Percentiles rank a stretch among this genome's conserved stretches.
phyloP scores from a whole-genome alignment of 495 filamentous ascomycete genomes.

The Xylaria castorea region DNA sequence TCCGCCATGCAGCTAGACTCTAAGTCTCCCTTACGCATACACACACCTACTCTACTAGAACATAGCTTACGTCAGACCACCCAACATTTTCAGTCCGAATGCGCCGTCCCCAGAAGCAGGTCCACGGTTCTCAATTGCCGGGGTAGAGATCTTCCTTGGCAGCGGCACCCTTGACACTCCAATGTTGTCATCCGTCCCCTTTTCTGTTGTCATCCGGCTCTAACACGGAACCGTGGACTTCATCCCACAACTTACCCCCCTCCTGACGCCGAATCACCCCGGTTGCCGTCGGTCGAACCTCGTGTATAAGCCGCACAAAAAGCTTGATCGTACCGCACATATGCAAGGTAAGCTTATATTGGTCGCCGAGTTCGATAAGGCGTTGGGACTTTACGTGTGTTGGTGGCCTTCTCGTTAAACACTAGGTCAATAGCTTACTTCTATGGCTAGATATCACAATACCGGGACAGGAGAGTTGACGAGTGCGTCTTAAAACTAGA shows the following conservation, averaged over 20 bases:
- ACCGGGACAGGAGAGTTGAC: neutral
- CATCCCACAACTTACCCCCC: neutral
- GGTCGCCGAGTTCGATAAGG: neutral
- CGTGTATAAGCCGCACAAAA: neutral
- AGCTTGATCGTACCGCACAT: slow-evolving; percentile 1
- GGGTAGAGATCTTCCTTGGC: neutral
- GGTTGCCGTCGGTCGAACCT: neutral
- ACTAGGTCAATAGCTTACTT: neutral
- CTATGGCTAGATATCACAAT: neutral
- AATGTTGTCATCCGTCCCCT: slow-evolving; percentile 11
- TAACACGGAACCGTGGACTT: neutral
- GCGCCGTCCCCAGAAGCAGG: neutral
- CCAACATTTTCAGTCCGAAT: neutral
- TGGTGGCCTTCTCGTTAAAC: neutral
- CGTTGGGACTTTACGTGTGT: neutral
- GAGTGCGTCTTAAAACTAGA: neutral
- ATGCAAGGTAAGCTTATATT: slow-evolving; percentile 15
- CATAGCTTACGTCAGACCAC: neutral
- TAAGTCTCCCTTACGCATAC: neutral
- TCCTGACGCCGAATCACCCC: neutral
- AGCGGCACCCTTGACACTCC: neutral
- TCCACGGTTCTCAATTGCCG: neutral
- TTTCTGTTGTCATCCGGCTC: slow-evolving; percentile 18
- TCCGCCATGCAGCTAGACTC: neutral
- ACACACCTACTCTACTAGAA: neutral